phyloP scores from a whole-genome alignment of 192 early-diverging fungal species.

The Linderina pennispora region DNA sequence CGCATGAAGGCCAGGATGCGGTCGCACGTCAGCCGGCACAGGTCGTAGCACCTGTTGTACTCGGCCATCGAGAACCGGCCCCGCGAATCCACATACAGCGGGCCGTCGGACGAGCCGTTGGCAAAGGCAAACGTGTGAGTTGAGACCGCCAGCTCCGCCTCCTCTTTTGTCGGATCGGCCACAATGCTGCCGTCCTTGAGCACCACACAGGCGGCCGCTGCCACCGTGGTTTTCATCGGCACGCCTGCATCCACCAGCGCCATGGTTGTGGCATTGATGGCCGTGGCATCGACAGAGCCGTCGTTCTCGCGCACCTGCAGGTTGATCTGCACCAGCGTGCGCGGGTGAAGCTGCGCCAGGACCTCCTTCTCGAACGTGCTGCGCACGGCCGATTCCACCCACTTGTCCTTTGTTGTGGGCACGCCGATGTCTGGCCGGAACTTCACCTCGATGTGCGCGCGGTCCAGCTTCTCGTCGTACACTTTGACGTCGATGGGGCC shows the following conservation, averaged over 20 bases:
- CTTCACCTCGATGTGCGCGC: conserved; percentile 76
- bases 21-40: conserved; percentile 35
- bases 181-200: conserved; percentile 50
- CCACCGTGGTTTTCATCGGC: conserved; percentile 64
- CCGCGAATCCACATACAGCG: conserved; percentile 62
- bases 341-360: conserved; percentile 74
- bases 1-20: conserved; percentile 58
- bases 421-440: conserved; percentile 62
- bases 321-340: conserved; percentile 81
- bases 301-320: conserved; percentile 80
- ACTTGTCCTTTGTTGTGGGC: conserved; percentile 65
- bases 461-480: conserved; percentile 85
- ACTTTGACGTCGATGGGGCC: conserved; percentile 84
- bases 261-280: conserved; percentile 77
- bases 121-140: conserved; percentile 80
- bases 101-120: conserved; percentile 39
- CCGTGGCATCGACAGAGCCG: conserved; percentile 70
- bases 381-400: conserved; percentile 62
- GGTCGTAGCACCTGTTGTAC: conserved; percentile 31
- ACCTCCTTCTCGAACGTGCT: conserved; percentile 72
- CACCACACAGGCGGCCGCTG: conserved; percentile 67
- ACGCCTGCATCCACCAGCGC: conserved; percentile 90
- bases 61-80: conserved; percentile 66
- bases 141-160: conserved; percentile 64
- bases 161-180: conserved; percentile 76